Evolutionary conservation across 116 monocot genomes (phyloP).

Genomic region (Zostera marina): DNA sequence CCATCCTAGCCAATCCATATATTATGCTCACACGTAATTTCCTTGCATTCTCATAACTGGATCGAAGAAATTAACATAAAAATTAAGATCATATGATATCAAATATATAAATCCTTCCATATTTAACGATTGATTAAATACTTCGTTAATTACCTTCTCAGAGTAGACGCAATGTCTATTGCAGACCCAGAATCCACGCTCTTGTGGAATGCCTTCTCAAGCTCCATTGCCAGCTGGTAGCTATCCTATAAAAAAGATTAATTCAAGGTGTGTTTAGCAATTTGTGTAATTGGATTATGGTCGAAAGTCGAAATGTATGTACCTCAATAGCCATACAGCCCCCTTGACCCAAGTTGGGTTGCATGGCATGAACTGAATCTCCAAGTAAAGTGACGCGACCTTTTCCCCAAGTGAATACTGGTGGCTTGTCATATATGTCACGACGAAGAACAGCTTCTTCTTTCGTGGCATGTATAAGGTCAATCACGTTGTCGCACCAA

Average conservation of each 20-base stretch:
- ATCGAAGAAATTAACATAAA: constrained; percentile 1
- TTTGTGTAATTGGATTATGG: no score
- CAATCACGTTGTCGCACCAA: constrained; percentile 95
- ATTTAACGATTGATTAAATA: no score
- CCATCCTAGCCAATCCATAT: constrained; percentile 95
- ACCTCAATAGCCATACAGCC: constrained; percentile 99
- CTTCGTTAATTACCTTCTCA: constrained; percentile 40
- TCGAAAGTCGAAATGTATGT: neutral
- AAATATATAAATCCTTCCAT: no score
- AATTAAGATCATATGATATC: neutral
- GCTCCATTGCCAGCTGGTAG: constrained; percentile 86
- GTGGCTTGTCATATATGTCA: constrained; percentile 88
- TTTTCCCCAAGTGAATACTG: constrained; percentile 76
- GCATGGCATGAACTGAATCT: constrained; percentile 99
- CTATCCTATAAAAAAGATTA: constrained; percentile 53
- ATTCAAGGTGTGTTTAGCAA: neutral
- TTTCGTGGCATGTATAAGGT: constrained; percentile 72
- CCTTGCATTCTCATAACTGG: constrained; percentile 88
- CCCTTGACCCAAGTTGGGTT: constrained; percentile 98
- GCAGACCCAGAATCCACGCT: constrained; percentile 42
- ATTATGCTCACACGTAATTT: constrained; percentile 79
- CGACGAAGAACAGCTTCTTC: constrained; percentile 87
- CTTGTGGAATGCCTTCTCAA: constrained; percentile 61
- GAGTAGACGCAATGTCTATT: constrained; percentile 54
- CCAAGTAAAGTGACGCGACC: constrained; percentile 90